phyloP scores from a whole-genome alignment of 2,329 filamentous ascomycete genomes.

The Cercospora beticola region DNA sequence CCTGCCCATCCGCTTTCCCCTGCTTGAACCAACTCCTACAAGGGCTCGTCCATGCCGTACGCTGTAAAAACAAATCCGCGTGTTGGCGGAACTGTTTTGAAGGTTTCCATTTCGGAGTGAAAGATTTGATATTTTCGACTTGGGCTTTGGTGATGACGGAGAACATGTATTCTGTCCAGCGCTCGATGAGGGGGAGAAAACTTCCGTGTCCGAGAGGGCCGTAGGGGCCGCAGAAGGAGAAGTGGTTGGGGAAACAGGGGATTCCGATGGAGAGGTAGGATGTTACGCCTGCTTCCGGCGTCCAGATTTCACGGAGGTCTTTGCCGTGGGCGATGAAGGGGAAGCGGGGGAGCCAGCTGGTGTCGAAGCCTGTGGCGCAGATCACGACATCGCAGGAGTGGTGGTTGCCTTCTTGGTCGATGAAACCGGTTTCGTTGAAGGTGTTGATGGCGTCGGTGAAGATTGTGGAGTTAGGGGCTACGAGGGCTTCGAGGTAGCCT shows the following conservation, averaged over 20 bases:
- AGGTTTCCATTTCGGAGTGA: conserved; percentile 39
- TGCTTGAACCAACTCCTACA: conserved; percentile 42
- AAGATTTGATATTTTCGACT: conserved; percentile 44
- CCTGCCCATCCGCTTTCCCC: conserved; percentile 40
- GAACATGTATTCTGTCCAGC: conserved; percentile 44
- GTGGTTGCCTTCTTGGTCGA: conserved; percentile 34
- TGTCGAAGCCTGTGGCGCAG: conserved; percentile 43
- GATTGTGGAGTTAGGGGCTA: conserved; percentile 36
- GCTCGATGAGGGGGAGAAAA: conserved; percentile 45
- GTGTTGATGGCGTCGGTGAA: conserved; percentile 37
- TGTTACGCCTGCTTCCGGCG: conserved; percentile 37
- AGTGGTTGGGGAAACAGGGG: conserved; percentile 48
- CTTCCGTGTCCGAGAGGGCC: conserved; percentile 43
- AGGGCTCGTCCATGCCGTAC: conserved; percentile 40
- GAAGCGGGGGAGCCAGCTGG: conserved; percentile 38
- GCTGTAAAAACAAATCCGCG: conserved; percentile 43
- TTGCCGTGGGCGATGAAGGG: conserved; percentile 33
- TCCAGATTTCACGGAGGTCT: conserved; percentile 42
- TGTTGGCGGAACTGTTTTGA: conserved; percentile 41
- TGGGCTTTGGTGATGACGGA: conserved; percentile 43
- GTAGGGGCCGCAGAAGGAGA: conserved; percentile 46
- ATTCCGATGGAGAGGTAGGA: conserved; percentile 45
- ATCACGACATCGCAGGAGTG: conserved; percentile 40
- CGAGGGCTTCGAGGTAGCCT: conserved; percentile 45
- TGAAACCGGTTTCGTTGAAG: conserved; percentile 37